phyloP scores from a whole-genome alignment of 176 grass and related monocot genomes.

The Rhynchospora breviuscula region DNA sequence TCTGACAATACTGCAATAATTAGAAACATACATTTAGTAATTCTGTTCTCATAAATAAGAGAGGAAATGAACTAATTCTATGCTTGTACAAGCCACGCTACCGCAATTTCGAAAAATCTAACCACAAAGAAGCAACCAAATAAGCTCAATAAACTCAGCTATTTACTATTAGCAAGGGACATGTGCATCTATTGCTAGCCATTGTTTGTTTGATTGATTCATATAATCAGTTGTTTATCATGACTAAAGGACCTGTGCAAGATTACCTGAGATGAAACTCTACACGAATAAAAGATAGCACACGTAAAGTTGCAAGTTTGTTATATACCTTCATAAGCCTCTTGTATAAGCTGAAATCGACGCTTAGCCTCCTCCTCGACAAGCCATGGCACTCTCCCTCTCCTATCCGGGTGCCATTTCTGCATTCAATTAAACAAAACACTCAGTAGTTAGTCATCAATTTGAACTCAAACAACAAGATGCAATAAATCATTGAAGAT shows the following conservation, averaged over 20 bases:
- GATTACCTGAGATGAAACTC: too few species aligned
- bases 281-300: too few species aligned
- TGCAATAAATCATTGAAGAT: background rate
- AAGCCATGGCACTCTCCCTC: constrained; percentile 32
- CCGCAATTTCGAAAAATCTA: background rate
- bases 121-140: background rate
- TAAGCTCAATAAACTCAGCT: background rate
- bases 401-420: constrained; percentile 92
- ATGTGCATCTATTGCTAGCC: background rate
- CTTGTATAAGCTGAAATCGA: constrained; percentile 74
- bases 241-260: too few species aligned
- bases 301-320: too few species aligned
- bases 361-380: constrained; percentile 69
- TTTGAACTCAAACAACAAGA: background rate
- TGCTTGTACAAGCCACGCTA: background rate
- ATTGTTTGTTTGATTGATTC: background rate
- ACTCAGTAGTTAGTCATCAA: background rate
- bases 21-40: background rate
- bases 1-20: constrained; percentile 60
- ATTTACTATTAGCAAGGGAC: background rate
- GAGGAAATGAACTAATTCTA: background rate
- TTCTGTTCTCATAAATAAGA: background rate
- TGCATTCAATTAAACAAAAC: constrained; percentile 3
- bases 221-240: background rate
- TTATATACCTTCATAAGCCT: constrained; percentile 72